Base-by-base conservation (phyloP, 306 rosid genomes). In the Prosopis cineraria region DNA sequence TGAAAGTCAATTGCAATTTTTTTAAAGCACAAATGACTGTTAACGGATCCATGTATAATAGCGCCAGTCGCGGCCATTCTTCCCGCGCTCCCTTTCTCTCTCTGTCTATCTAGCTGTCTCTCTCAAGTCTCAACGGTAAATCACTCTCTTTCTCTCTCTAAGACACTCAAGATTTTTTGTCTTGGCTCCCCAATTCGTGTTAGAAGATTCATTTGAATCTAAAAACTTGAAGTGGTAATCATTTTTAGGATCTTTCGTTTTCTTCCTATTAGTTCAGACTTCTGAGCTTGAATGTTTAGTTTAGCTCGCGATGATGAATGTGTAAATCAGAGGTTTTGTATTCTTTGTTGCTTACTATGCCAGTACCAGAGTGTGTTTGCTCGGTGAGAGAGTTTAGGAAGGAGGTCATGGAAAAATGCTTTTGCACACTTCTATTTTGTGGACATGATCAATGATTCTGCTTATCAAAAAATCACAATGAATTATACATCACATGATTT, bases 341-440 rank as follows among this genome's bases (percentile, higher is more conserved):
- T 30, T 7, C 6, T 20, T 53, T 83, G 33, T 31, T 20, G 22
- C 3, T 63, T 25, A 55, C 45, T 78, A 3, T 16, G 37, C 27
- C 6, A 10, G 31, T 17, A 66, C 29, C 31, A 24, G 62, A 55
- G 36, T 72, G 69, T 75, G 85, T 53, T 83, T 71, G 74, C 53
- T 70, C 65, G 64, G 25, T 34, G 73, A 77, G 81, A 74, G 71
- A 80, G 19, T 34, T 4, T 27, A 7, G 40, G 41, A 67, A 68
- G 33, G 29, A 27, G 62, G 24, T 29, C 29, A 20, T 19, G 3
- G 16, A 2, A 34, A 36, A 24, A 9, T 17, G 12, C 56, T 63
- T 47, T 36, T 24, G 70, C 30, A 60, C 30, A 41, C 56, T 29
- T 34, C 6, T 39, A 30, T 6, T 27, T 8, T 39, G 68, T 56